A percentile compares a stretch with the other conserved stretches of the same genome.
phyloP scores from a whole-genome alignment of 2,329 filamentous ascomycete species.

The Cadophora malorum region DNA sequence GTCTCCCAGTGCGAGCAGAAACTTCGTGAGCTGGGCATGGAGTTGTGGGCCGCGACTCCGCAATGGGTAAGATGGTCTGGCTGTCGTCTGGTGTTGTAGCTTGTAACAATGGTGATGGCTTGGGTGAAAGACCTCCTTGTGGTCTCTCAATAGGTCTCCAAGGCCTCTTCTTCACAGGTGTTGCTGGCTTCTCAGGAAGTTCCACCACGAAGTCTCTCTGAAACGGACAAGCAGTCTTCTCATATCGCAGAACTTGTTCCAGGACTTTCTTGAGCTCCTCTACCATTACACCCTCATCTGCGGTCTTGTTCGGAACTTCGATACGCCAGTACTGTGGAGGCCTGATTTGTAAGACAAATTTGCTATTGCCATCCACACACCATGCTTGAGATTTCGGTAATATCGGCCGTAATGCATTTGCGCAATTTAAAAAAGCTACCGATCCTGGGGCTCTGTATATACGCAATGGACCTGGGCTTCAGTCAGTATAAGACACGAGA shows the following conservation, averaged over 20 bases:
- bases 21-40: conserved; percentile 13
- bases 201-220: conserved; percentile 76
- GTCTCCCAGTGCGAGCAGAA: background rate
- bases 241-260: conserved; percentile 78
- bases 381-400: conserved; percentile 90
- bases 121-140: conserved; percentile 27
- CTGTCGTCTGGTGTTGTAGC: conserved; percentile 10
- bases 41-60: conserved; percentile 16
- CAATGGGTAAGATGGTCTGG: background rate
- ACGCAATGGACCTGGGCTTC: conserved; percentile 67
- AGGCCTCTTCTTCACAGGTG: conserved; percentile 69
- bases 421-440: conserved; percentile 87
- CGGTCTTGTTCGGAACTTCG: conserved; percentile 73
- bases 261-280: conserved; percentile 73
- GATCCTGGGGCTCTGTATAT: conserved; percentile 88
- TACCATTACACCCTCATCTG: conserved; percentile 68
- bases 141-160: conserved; percentile 62
- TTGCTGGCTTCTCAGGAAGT: conserved; percentile 71
- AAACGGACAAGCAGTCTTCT: conserved; percentile 89
- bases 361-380: conserved; percentile 86
- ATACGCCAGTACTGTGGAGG: conserved; percentile 89
- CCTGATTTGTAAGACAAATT: conserved; percentile 86
- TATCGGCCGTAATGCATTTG: conserved; percentile 83
- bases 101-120: conserved; percentile 7
- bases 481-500: conserved; percentile 20